These are phyloP conservation scores for Capsicum baccatum DNA, from an alignment of 257 asterid species.

Conservation along the genomic window DNA sequence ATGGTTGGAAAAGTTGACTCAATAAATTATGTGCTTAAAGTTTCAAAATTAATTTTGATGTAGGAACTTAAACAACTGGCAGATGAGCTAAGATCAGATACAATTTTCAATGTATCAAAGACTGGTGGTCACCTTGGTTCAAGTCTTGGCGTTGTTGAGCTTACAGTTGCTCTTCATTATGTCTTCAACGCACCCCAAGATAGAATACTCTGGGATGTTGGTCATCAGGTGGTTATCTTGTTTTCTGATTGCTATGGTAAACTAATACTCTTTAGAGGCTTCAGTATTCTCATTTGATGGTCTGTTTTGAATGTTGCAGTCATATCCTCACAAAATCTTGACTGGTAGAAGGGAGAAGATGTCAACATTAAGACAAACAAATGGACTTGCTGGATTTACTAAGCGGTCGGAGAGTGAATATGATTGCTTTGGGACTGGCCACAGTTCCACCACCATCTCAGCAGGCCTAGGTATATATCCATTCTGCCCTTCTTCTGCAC, in stretches of 20 bases:
- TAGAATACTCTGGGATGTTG: constrained; percentile 96
- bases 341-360: constrained; percentile 88
- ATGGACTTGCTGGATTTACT: constrained; percentile 87
- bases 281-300: background rate
- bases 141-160: constrained; percentile 95
- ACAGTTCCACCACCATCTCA: constrained; percentile 95
- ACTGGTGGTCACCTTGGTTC: constrained; percentile 99
- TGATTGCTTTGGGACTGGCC: constrained; percentile 96
- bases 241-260: background rate
- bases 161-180: constrained; percentile 94
- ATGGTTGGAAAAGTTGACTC: background rate
- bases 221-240: constrained; percentile 75
- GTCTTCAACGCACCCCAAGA: constrained; percentile 92
- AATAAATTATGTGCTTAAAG: background rate
- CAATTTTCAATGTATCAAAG: constrained; percentile 92
- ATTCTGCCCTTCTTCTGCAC: background rate
- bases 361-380: constrained; percentile 86
- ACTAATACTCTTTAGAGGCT: background rate
- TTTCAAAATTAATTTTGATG: constrained; percentile 19
- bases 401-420: constrained; percentile 94
- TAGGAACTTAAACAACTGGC: constrained; percentile 95
- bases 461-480: constrained; percentile 77
- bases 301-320: constrained; percentile 47
- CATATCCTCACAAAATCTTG: constrained; percentile 95
- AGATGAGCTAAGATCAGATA: constrained; percentile 86